These are phyloP conservation scores for Medicago arabica DNA, from an alignment of 306 rosid genomes.

Conservation along the genomic window DNA sequence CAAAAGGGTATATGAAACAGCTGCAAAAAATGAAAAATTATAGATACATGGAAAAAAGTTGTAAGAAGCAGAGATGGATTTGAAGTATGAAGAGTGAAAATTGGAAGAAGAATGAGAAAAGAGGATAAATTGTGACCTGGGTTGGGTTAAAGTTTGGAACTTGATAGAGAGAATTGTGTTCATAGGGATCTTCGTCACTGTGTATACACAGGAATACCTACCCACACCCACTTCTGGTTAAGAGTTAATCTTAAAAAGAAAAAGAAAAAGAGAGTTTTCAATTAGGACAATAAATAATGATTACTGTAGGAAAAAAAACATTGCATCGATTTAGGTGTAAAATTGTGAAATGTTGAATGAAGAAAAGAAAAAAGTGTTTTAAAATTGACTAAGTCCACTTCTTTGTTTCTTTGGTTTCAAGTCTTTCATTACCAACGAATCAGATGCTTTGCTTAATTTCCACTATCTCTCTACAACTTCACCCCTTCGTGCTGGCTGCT, in stretches of 20 bases:
- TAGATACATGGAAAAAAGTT: constrained; percentile 18
- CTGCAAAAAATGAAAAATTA: constrained; percentile 25
- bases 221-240: constrained; percentile 40
- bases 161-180: constrained; percentile 27
- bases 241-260: background rate
- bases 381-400: constrained; percentile 8
- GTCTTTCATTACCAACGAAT: background rate
- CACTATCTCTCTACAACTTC: too few relatives aligned
- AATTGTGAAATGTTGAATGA: constrained; percentile 9
- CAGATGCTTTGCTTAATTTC: background rate
- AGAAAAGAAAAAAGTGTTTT: background rate
- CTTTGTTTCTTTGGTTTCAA: background rate
- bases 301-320: background rate
- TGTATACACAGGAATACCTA: constrained; percentile 52
- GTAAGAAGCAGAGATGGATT: background rate
- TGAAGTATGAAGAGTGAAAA: constrained; percentile 22
- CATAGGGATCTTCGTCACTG: constrained; percentile 54
- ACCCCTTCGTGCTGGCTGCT: too few relatives aligned
- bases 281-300: background rate
- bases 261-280: background rate
- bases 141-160: constrained; percentile 25
- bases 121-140: background rate
- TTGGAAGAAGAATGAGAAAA: background rate
- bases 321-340: constrained; percentile 24
- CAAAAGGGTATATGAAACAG: constrained; percentile 46